A percentile compares a stretch with the other conserved stretches of the same genome.
Conservation (phyloP, 495 filamentous ascomycete genomes). For the Penicillium cataractarum region DNA sequence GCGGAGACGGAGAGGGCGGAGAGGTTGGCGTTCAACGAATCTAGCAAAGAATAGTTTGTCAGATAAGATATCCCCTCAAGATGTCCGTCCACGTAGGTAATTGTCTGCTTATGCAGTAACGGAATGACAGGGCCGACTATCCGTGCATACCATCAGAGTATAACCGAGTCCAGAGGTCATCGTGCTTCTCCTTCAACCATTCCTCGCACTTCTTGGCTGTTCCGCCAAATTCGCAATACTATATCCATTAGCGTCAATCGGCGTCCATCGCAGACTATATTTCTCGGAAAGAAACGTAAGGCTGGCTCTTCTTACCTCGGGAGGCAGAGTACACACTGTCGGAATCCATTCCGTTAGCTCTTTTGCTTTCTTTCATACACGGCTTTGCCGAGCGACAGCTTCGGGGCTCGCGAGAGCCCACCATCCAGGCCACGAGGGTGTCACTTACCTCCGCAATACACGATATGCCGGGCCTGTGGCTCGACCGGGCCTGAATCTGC, state of each 20-base stretch:
- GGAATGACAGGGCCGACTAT: background rate
- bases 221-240: slow-evolving; percentile 99
- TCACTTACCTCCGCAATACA: slow-evolving; percentile 79
- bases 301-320: slow-evolving; percentile 70
- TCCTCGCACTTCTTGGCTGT: slow-evolving; percentile 98
- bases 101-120: background rate
- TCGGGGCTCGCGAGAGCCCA: background rate
- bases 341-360: slow-evolving; percentile 21
- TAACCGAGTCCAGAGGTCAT: slow-evolving; percentile 71
- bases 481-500: slow-evolving; percentile 45
- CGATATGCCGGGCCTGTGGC: slow-evolving; percentile 65
- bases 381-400: background rate
- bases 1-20: slow-evolving; percentile 84
- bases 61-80: background rate
- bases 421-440: slow-evolving; percentile 8
- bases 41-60: slow-evolving; percentile 44
- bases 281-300: background rate
- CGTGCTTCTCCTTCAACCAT: slow-evolving; percentile 81
- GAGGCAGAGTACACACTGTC: slow-evolving; percentile 87
- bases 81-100: background rate
- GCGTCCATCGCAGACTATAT: background rate
- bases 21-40: slow-evolving; percentile 79
- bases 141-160: slow-evolving; percentile 75
- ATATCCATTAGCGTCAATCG: slow-evolving; percentile 14
- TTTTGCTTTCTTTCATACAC: background rate